Evolutionary conservation across 345 rosid species (phyloP).

Genomic region (Dipteronia dyeriana): DNA sequence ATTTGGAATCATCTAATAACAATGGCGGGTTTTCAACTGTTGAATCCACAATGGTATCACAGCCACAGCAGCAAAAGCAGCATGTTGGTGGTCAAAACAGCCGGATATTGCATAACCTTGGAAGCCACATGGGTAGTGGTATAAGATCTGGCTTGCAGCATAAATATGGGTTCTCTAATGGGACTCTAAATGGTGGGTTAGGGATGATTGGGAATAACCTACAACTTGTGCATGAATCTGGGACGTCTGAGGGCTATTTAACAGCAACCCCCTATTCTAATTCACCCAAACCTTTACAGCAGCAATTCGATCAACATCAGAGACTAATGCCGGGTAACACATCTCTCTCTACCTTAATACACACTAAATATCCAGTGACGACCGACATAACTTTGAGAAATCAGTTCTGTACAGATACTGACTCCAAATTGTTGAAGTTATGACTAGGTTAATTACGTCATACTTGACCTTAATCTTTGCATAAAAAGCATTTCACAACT

Average conservation of each 20-base stretch:
- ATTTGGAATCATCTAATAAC: slow-evolving; percentile 63
- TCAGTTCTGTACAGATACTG: not conserved
- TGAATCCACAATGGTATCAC: slow-evolving; percentile 63
- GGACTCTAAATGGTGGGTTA: slow-evolving; percentile 57
- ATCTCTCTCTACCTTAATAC: slow-evolving; percentile 2
- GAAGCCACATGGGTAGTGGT: slow-evolving; percentile 67
- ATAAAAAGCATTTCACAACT: slow-evolving; percentile 16
- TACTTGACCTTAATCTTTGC: slow-evolving; percentile 7
- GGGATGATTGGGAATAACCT: slow-evolving; percentile 60
- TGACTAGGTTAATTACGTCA: not conserved
- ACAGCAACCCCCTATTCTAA: slow-evolving; percentile 47
- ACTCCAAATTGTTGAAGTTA: not conserved
- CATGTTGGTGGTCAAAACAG: slow-evolving; percentile 62
- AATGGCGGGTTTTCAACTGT: slow-evolving; percentile 63
- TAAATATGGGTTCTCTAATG: slow-evolving; percentile 68
- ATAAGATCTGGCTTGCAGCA: slow-evolving; percentile 71
- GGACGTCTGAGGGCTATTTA: slow-evolving; percentile 58
- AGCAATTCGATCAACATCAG: slow-evolving; percentile 69
- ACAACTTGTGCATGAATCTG: slow-evolving; percentile 53
- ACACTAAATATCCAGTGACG: not conserved
- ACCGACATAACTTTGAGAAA: not conserved
- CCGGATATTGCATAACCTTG: slow-evolving; percentile 64
- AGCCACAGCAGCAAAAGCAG: slow-evolving; percentile 69
- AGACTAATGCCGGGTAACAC: slow-evolving; percentile 60
- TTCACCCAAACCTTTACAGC: slow-evolving; percentile 63